Conservation (phyloP, 2,329 filamentous ascomycete species). For the Aspergillus nomiae region DNA sequence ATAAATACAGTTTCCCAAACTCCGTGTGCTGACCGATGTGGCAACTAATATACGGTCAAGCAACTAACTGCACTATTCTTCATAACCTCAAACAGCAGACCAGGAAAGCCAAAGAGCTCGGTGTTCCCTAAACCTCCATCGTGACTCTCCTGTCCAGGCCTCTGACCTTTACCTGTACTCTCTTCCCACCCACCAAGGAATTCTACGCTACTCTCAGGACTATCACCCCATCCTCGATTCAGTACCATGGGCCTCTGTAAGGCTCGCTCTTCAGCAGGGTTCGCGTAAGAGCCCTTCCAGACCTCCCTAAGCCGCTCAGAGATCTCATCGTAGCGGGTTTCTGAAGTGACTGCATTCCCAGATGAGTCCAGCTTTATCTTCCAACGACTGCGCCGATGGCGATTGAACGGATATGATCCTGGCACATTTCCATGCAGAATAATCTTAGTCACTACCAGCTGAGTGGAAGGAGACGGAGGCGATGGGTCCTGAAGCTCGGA, state of each 20-base stretch:
- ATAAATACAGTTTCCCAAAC: neutral
- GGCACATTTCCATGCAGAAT: conserved; percentile 93
- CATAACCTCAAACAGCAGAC: conserved; percentile 91
- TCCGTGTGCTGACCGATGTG: neutral
- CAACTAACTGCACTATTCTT: conserved; percentile 89
- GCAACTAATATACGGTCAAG: conserved; percentile 76
- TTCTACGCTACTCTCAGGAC: conserved; percentile 85
- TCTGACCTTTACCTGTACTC: conserved; percentile 51
- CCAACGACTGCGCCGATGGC: conserved; percentile 89
- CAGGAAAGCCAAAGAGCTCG: conserved; percentile 89
- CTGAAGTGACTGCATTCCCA: conserved; percentile 63
- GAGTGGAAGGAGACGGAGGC: conserved; percentile 49
- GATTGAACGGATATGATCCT: conserved; percentile 94
- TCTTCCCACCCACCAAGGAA: conserved; percentile 86
- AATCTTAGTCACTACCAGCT: conserved; percentile 85
- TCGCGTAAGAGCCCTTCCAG: conserved; percentile 69
- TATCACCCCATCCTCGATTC: conserved; percentile 88
- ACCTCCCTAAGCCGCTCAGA: conserved; percentile 67
- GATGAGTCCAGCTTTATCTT: conserved; percentile 59
- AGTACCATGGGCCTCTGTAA: conserved; percentile 73
- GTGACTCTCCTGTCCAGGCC: conserved; percentile 45
- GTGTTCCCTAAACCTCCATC: conserved; percentile 68
- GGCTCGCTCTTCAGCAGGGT: conserved; percentile 54
- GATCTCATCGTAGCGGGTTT: conserved; percentile 74
- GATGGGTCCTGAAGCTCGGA: conserved; percentile 36